phyloP scores from a whole-genome alignment of 106 monocot genomes.

The Acanthochlamys bracteata region DNA sequence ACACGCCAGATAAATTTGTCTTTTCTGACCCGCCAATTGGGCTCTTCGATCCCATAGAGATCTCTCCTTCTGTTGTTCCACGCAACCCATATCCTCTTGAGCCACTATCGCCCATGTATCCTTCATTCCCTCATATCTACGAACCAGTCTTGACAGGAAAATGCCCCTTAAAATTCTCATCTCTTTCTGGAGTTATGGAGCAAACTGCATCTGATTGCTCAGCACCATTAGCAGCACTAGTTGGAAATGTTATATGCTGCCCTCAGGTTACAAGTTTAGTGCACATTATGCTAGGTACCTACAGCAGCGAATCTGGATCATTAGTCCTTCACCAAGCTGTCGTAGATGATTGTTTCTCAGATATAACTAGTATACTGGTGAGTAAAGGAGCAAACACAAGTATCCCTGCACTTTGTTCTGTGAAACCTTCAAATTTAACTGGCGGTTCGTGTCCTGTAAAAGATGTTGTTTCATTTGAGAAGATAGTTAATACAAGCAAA shows the following conservation, averaged over 20 bases:
- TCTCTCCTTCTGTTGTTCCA: conserved; percentile 78
- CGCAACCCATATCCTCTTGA: conserved; percentile 65
- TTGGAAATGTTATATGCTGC: conserved; percentile 93
- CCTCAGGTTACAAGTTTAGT: conserved; percentile 84
- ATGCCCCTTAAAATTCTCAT: conserved; percentile 81
- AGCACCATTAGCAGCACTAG: conserved; percentile 69
- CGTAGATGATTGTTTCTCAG: conserved; percentile 83
- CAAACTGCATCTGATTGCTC: conserved; percentile 95
- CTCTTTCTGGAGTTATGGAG: conserved; percentile 58
- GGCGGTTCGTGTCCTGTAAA: conserved; percentile 85
- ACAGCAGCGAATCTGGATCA: conserved; percentile 29
- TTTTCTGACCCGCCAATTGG: conserved; percentile 77
- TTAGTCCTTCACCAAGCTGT: conserved; percentile 48
- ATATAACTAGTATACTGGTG: conserved; percentile 70
- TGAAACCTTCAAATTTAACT: conserved; percentile 63
- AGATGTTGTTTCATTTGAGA: conserved; percentile 66
- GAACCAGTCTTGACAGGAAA: conserved; percentile 81
- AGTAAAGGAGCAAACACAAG: conserved; percentile 83
- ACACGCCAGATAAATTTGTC: conserved; percentile 54
- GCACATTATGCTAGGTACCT: conserved; percentile 80
- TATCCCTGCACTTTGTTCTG: conserved; percentile 64
- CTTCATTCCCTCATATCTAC: conserved; percentile 78
- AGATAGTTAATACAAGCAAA: conserved; percentile 76
- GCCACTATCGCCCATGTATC: conserved; percentile 87
- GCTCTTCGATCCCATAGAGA: conserved; percentile 81